Percentiles rank a stretch among this genome's conserved stretches.
Conservation (phyloP, 345 rosid species). For the Aethionema arabicum region DNA sequence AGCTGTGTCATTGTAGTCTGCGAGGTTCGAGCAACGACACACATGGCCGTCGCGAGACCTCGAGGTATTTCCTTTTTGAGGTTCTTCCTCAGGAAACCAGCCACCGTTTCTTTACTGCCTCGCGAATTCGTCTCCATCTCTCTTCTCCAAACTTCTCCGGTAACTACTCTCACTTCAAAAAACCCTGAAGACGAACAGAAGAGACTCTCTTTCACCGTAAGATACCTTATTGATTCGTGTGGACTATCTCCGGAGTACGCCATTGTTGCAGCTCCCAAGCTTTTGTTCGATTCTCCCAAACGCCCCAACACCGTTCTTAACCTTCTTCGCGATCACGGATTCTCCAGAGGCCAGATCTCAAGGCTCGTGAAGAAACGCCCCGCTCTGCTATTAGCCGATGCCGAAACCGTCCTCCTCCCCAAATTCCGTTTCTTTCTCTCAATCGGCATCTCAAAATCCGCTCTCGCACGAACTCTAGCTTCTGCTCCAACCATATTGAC, state of each 20-base stretch:
- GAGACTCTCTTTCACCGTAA: conserved; percentile 35
- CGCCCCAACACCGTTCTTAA: conserved; percentile 41
- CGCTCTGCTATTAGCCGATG: conserved; percentile 30
- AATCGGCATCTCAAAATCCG: conserved; percentile 37
- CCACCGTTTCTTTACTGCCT: background rate
- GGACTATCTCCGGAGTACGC: conserved; percentile 47
- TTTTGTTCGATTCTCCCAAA: conserved; percentile 33
- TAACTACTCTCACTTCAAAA: conserved; percentile 20
- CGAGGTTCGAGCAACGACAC: too few species aligned
- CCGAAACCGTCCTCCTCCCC: conserved; percentile 40
- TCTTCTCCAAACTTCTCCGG: conserved; percentile 23
- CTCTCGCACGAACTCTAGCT: conserved; percentile 35
- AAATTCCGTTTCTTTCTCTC: conserved; percentile 44
- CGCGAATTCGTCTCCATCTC: conserved; percentile 15
- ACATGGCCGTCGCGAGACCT: conserved; percentile 30
- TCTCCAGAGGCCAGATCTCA: conserved; percentile 38
- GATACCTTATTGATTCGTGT: conserved; percentile 45
- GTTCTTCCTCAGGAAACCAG: conserved; percentile 9
- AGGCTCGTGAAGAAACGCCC: conserved; percentile 43
- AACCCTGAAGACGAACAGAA: conserved; percentile 16
- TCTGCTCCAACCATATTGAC: conserved; percentile 38
- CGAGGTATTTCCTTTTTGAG: conserved; percentile 7
- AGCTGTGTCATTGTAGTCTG: too few species aligned
- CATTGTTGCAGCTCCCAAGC: conserved; percentile 27
- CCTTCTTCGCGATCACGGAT: conserved; percentile 43